Base-by-base conservation (phyloP, 2,329 filamentous ascomycete genomes). In the Aspergillus bombycis region DNA sequence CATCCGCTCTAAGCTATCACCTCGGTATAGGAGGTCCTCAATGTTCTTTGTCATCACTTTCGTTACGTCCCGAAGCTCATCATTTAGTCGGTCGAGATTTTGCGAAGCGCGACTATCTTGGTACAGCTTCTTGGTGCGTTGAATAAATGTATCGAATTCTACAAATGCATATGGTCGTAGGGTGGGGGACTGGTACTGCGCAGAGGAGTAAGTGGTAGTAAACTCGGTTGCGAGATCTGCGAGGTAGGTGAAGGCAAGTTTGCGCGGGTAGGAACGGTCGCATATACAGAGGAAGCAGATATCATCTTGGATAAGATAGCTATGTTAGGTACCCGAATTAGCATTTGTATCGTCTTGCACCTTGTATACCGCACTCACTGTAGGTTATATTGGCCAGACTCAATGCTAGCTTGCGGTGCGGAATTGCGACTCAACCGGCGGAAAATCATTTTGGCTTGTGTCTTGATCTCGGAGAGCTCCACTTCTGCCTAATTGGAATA, bases 31-130 rank as follows among this genome's bases (percentile, higher is more conserved):
- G 75, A 99, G 82, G 78, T 99, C 95, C 84, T 99, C 95, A 71
- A 99, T 98, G 79, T 99, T 99, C 87, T 98, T 98, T 61, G 94
- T 98, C 96, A 99, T 99, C 75, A 99, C 94, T 82, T 97, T 94
- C 1, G 95, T 98, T 61, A 99, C 96, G 80, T 98, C 95, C 78
- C 94, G 91, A 69, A 99, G 87, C 85, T 99, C 96, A 75, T 97
- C 93, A 76, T 99, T 98, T 69, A 99, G 84, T 81, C 94, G 93
- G 79, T 96, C 93, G 62, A 99, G 87, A 80, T 98, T 98, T 80
- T 94, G 91, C 16, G 92, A 88, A 19, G 95, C 95, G 68, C 95
- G 89, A 60, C 91, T 89, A 79, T 99, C 95, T 72, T 95, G 92
- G 80, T 99, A 99, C 32, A 94, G 93, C 72, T 93, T 91, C 81